Percentiles rank a stretch among this genome's conserved stretches.
These are phyloP conservation scores for Crithidia thermophila DNA, from an alignment of 208 protist species.

Conservation along the genomic window DNA sequence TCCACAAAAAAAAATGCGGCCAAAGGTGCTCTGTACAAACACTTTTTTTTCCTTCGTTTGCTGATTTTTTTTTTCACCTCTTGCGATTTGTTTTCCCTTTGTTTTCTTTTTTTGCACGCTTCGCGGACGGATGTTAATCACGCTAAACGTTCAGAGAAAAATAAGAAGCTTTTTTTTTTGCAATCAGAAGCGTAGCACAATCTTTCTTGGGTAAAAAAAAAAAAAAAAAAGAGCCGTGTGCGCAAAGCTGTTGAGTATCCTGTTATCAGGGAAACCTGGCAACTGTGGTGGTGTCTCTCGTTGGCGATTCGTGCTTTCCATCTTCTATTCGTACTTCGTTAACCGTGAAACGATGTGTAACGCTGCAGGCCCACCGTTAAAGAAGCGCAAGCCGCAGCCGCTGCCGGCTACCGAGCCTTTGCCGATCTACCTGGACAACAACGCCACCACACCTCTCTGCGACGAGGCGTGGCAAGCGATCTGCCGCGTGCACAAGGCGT, in stretches of 20 bases:
- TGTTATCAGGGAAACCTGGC: too few relatives aligned
- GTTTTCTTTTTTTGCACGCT: too few relatives aligned
- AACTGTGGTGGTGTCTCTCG: too few relatives aligned
- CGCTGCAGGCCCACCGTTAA: slow-evolving; percentile 65
- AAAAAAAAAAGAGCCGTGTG: not conserved
- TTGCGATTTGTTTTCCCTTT: too few relatives aligned
- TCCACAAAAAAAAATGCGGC: too few relatives aligned
- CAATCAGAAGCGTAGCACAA: not conserved
- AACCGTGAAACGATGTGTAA: slow-evolving; percentile 66
- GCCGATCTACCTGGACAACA: slow-evolving; percentile 95
- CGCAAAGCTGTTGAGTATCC: not conserved
- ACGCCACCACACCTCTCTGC: slow-evolving; percentile 93
- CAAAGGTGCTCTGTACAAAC: too few relatives aligned
- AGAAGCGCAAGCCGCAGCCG: slow-evolving; percentile 57
- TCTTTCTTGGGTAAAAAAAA: slow-evolving; percentile 4
- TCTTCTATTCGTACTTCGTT: not conserved
- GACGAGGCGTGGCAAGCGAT: slow-evolving; percentile 84
- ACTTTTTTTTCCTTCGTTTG: too few relatives aligned
- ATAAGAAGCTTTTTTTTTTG: not conserved
- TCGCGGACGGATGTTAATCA: too few relatives aligned
- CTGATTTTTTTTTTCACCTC: too few relatives aligned
- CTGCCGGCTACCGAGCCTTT: slow-evolving; percentile 51
- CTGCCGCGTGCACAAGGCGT: slow-evolving; percentile 44
- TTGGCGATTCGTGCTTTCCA: too few relatives aligned
- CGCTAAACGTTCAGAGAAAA: too few relatives aligned